Evolutionary conservation across 371 early-diverging fungal genomes (phyloP), one percentile per base, ranked within the genome.

Genomic region (Dipsacomyces acuminosporus): DNA sequence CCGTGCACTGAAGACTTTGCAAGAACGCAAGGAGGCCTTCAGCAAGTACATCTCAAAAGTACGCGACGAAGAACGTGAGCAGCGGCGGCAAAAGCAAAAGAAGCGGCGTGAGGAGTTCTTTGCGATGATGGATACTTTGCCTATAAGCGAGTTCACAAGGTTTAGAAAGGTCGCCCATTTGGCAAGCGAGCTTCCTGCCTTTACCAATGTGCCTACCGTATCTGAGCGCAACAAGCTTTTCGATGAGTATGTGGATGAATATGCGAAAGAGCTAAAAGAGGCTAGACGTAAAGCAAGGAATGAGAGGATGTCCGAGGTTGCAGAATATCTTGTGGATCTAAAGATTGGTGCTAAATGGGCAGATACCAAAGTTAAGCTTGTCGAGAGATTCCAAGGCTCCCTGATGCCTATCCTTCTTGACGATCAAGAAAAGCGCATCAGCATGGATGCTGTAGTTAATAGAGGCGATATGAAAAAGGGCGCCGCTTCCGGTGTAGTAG

Each of bases 1-100:
- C 61, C 77, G 89, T n/a, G 83, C 90, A 2, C 67, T 96, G 33
- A 84, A 87, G 52, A 86, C 96, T 0, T 73, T 83, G 15, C 63
- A 78, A 0, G 91, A 93, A 52, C 80, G 92, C 38, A 89, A 89
- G 59, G 76, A 81, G 8, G 88, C 88, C 0, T 96, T 94, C 59
- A 78, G 86, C 41, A 64, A 75, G 11, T 92, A 82, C 60, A 72
- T 82, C 0, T 83, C 80, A 8, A 78, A 79, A 47, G 73, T 61
- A 57, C 78, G 64, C 26, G 79, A 75, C 20, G 75, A 78, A 48
- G 74, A 77, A 65, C 57, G 65, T 44, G 71, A 75, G 44, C 71
- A 73, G 36, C 61, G 57, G 22, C 65, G 57, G 21, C 64, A 52
- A 0, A 53, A 61, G 24, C 59, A 59, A 9, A 63, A 72, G 35